Conservation (phyloP, 306 rosid genomes). For the Malus orientalis region DNA sequence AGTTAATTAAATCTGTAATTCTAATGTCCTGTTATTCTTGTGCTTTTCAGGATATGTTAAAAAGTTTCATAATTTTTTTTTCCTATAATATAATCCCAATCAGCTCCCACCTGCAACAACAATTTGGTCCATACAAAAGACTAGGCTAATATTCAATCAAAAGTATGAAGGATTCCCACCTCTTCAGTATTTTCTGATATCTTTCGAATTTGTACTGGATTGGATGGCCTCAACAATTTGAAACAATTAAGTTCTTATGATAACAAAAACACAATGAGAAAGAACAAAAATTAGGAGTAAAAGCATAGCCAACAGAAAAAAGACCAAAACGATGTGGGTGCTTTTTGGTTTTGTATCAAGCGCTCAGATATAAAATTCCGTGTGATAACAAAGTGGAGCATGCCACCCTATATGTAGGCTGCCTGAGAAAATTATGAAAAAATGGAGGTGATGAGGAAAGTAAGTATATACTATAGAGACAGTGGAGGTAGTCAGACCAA, state of each 20-base stretch:
- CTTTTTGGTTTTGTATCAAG: background rate
- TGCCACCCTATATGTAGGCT: constrained; percentile 42
- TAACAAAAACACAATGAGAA: background rate
- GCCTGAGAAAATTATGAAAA: background rate
- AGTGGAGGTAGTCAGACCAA: constrained; percentile 2
- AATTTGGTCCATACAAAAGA: background rate
- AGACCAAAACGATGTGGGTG: background rate
- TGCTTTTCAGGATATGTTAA: too few species aligned
- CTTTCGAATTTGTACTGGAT: background rate
- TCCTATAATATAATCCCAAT: background rate
- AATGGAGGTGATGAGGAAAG: constrained; percentile 9
- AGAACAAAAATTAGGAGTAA: background rate
- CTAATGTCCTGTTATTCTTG: too few species aligned
- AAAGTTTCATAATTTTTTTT: background rate
- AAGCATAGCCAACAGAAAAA: background rate
- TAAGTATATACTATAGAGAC: constrained; percentile 7
- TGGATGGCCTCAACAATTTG: background rate
- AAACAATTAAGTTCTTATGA: background rate
- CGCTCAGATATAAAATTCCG: constrained; percentile 8
- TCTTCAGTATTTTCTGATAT: background rate
- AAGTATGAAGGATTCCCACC: background rate
- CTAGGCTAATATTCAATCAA: background rate
- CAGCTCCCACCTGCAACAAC: background rate
- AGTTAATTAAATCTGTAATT: too few species aligned
- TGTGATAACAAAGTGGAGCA: constrained; percentile 49